A percentile compares a stretch with the other conserved stretches of the same genome.
Conservation (phyloP, 805 yeast species). For the Lachancea nothofagi region DNA sequence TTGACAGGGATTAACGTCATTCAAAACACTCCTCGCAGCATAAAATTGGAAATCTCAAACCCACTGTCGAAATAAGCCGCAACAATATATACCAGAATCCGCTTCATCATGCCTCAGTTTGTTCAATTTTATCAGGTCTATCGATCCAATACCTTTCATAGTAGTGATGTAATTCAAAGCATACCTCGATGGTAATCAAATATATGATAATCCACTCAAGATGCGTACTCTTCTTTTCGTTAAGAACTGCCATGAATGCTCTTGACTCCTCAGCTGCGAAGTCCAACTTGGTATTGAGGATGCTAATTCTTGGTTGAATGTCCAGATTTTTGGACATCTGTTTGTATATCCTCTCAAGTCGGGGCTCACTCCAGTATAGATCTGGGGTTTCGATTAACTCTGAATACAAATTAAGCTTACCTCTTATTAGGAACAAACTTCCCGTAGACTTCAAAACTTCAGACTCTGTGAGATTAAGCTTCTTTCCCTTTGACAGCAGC, state of each 20-base stretch:
- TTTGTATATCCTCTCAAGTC: conserved; percentile 68
- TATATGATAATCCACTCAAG: conserved; percentile 86
- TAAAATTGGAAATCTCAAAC: conserved; percentile 13
- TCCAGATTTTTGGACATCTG: conserved; percentile 68
- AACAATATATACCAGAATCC: neutral
- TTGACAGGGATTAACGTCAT: conserved; percentile 33
- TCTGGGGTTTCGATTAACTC: conserved; percentile 92
- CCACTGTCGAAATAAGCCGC: neutral
- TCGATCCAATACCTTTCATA: conserved; percentile 42
- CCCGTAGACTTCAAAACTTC: conserved; percentile 72
- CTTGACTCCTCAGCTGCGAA: conserved; percentile 86
- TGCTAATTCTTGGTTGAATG: conserved; percentile 67
- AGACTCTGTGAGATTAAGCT: conserved; percentile 46
- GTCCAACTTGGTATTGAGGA: conserved; percentile 78
- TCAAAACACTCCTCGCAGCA: conserved; percentile 13
- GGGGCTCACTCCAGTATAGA: conserved; percentile 88
- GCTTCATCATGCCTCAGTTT: neutral
- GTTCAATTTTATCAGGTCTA: neutral
- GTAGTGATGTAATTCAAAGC: conserved; percentile 74
- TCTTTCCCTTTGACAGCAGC: conserved; percentile 55
- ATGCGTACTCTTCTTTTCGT: conserved; percentile 68
- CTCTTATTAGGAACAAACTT: conserved; percentile 65
- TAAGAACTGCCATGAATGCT: conserved; percentile 66
- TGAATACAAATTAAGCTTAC: conserved; percentile 77
- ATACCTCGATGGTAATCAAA: conserved; percentile 77